phyloP scores from a whole-genome alignment of 441 rosid species.

The Erodium trifolium region DNA sequence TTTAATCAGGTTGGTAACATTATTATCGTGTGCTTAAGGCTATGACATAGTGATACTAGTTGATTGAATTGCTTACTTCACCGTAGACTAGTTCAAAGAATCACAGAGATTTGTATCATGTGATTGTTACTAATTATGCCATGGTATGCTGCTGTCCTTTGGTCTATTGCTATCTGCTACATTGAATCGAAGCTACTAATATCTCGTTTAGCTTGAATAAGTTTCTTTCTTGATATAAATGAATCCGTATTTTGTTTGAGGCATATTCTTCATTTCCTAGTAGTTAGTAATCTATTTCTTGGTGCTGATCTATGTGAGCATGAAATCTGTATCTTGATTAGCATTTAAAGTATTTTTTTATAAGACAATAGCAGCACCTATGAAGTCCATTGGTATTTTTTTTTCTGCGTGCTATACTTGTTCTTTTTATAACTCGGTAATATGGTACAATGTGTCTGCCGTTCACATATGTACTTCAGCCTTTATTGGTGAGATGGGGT shows the following conservation, averaged over 20 bases:
- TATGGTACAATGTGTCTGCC: not conserved
- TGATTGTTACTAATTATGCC: not conserved
- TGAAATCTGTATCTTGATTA: not conserved
- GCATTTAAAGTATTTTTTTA: not conserved
- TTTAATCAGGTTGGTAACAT: slow-evolving; percentile 76
- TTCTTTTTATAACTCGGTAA: not conserved
- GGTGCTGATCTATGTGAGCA: not conserved
- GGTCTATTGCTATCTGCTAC: not conserved
- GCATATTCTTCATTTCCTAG: not conserved
- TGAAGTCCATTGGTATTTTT: not conserved
- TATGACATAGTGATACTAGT: not conserved
- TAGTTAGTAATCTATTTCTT: not conserved
- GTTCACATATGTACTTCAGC: not conserved
- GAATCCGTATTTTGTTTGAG: not conserved
- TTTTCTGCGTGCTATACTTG: not conserved
- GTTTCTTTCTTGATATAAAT: not conserved
- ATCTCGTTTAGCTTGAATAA: not conserved
- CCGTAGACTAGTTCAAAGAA: not conserved
- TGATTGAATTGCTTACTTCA: not conserved
- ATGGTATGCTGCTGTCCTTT: not conserved
- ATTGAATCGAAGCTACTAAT: not conserved
- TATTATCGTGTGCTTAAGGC: not conserved
- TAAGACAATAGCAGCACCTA: not conserved
- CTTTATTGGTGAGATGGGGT: not conserved
- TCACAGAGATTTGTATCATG: not conserved